Base-by-base conservation (phyloP, 345 rosid genomes). In the Eucalyptus sp. region DNA sequence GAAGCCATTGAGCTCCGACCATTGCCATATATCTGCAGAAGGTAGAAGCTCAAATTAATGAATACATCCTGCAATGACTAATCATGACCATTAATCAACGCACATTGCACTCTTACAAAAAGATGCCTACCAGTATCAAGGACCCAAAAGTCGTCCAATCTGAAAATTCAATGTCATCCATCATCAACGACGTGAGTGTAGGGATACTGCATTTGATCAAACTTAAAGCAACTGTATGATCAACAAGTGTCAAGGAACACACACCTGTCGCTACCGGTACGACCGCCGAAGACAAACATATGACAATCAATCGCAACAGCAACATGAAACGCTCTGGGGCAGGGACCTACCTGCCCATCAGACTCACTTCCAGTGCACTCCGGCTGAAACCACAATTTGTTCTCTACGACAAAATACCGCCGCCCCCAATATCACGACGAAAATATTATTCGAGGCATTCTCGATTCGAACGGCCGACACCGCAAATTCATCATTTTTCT, bases 211-310 rank as follows among this genome's bases (percentile, higher is more conserved):
- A 68, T 68, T 17, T 68, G 44, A 33, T 33, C 81, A 76, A 76
- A 76, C 83, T 37, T 25, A 10, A 76, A 76, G 83, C 83, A 20
- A 37, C 46, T 76, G 83, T 76, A 76, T 20, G 83, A 37, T 76
- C 22, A 76, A 76, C 83, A 37, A 76, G 83, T 37, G 46, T 37
- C 14, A 22, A 76, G 43, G 83, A 71, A 64, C 54, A 89, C 76
- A 51, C 87, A 98, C 99, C 99, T 95, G 93, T 91, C 94, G 91
- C 91, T 87, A 92, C 96, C 94, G 92, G 90, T 93, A 50, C 98
- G 95, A n/a, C 99, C 99, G 88, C 99, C 99, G 92, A 98, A 97
- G 92, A 98, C 92, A 92, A 98, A 97, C 98, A 98, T 97, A 90
- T 96, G 94, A 71, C 99, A 96, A 91, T 98, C 99, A 90, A 98